phyloP scores from a whole-genome alignment of 805 yeast genomes.

The Barnettozyma salicaria region DNA sequence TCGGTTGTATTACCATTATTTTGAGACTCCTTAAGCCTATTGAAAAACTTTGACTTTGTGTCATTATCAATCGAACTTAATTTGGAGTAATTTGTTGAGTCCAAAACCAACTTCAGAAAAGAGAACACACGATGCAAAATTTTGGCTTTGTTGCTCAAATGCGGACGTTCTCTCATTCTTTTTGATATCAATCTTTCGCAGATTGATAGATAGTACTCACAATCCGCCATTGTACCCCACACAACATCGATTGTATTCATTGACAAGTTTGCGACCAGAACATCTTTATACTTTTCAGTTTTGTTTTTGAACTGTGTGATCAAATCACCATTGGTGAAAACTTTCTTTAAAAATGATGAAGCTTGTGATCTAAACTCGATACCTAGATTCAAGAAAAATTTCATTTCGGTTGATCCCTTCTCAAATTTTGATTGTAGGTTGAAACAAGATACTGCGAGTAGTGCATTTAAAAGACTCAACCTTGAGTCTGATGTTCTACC shows the following conservation, averaged over 20 bases:
- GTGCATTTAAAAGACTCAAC: conserved; percentile 70
- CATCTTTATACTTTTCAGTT: conserved; percentile 73
- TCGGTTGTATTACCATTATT: conserved; percentile 24
- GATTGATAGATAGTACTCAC: conserved; percentile 66
- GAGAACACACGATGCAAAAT: conserved; percentile 74
- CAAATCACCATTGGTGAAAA: conserved; percentile 43
- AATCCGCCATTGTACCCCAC: conserved; percentile 87
- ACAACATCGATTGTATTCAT: conserved; percentile 87
- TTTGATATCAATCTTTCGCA: conserved; percentile 70
- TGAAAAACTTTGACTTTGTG: conserved; percentile 12
- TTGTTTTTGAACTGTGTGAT: conserved; percentile 31
- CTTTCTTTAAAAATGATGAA: conserved; percentile 53
- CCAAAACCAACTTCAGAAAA: conserved; percentile 69
- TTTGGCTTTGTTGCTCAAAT: conserved; percentile 67
- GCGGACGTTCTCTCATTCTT: conserved; percentile 60
- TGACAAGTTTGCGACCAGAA: conserved; percentile 72
- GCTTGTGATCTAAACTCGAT: conserved; percentile 73
- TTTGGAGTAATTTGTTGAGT: conserved; percentile 39
- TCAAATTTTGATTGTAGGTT: conserved; percentile 68
- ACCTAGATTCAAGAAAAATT: conserved; percentile 65
- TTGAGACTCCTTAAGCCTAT: conserved; percentile 12
- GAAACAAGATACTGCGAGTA: conserved; percentile 77
- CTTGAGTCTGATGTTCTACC: conserved; percentile 74
- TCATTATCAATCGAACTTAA: conserved; percentile 15
- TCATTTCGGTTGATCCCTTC: conserved; percentile 61